These are phyloP conservation scores for Dictyostelium firmibasis DNA, from an alignment of 78 protist species.

Conservation along the genomic window DNA sequence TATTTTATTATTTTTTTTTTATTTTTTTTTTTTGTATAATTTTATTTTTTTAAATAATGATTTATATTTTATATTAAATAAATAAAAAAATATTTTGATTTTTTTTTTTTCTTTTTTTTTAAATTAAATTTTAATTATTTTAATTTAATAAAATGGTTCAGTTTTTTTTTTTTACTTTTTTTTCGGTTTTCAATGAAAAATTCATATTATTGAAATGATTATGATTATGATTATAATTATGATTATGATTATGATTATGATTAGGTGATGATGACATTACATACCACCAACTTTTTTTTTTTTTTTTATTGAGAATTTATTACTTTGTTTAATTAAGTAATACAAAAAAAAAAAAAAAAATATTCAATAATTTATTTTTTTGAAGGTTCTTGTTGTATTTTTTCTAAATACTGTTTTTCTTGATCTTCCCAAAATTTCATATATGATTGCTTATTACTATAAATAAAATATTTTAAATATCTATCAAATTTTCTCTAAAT, in stretches of 20 bases:
- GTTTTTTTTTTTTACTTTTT: background rate
- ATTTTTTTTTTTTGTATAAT: too few species aligned
- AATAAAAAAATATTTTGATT: too few species aligned
- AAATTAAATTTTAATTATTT: background rate
- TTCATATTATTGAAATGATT: background rate
- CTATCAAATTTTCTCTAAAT: conserved; percentile 10
- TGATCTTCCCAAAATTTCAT: background rate
- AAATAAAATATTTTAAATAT: conserved; percentile 1
- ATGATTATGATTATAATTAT: background rate
- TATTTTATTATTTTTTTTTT: too few species aligned
- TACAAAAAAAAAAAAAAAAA: background rate
- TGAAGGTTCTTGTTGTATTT: background rate
- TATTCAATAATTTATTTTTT: background rate
- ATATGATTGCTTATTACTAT: background rate
- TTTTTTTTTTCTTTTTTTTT: background rate
- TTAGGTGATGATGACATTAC: background rate
- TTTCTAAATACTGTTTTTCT: background rate
- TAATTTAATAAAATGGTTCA: background rate
- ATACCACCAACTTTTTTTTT: background rate
- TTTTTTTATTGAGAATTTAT: background rate
- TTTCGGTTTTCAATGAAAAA: background rate
- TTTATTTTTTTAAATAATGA: too few species aligned
- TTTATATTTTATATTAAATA: too few species aligned
- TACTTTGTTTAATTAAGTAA: too few species aligned
- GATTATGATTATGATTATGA: background rate